phyloP scores from a whole-genome alignment of 2,329 filamentous ascomycete species.

The Aspergillus arachidicola region DNA sequence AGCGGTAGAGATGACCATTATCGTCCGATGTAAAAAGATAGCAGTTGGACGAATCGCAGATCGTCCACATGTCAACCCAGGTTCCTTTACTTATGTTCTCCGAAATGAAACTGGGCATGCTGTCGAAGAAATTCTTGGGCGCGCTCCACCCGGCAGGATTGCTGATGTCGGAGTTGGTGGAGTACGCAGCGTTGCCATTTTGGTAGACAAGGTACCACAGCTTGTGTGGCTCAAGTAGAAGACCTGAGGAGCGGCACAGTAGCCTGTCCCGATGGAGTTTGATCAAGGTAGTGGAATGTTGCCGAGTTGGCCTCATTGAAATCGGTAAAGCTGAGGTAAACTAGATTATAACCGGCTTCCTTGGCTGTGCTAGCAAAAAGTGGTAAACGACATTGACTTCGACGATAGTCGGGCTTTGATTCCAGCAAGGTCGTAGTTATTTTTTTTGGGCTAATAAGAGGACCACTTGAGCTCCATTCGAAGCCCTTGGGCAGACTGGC shows the following conservation, averaged over 20 bases:
- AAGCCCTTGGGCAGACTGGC: constrained; percentile 8
- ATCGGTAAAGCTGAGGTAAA: constrained; percentile 14
- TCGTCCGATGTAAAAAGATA: constrained; percentile 9
- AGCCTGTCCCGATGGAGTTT: constrained; percentile 7
- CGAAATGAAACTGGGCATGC: constrained; percentile 6
- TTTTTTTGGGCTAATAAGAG: constrained; percentile 6
- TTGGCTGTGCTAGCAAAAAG: constrained; percentile 11
- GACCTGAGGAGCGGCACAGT: constrained; percentile 10
- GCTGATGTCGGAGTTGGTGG: constrained; percentile 8
- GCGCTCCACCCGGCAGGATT: constrained; percentile 6
- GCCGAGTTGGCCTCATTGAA: constrained; percentile 9
- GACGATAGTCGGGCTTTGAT: constrained; percentile 12
- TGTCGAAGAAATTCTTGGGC: constrained; percentile 5
- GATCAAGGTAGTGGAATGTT: constrained; percentile 10
- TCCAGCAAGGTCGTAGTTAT: neutral
- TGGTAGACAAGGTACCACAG: constrained; percentile 9
- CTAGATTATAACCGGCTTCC: constrained; percentile 7
- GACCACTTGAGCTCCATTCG: constrained; percentile 7
- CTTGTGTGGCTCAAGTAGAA: constrained; percentile 5
- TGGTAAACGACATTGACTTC: constrained; percentile 7
- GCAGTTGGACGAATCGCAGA: constrained; percentile 5
- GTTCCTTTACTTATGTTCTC: neutral
- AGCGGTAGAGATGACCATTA: constrained; percentile 9
- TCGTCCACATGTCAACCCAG: constrained; percentile 11
- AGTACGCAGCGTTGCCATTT: constrained; percentile 12